Evolutionary conservation across 495 filamentous ascomycete species (phyloP), one percentile per base, ranked within the genome.

Genomic region (Hyaloscypha variabilis): DNA sequence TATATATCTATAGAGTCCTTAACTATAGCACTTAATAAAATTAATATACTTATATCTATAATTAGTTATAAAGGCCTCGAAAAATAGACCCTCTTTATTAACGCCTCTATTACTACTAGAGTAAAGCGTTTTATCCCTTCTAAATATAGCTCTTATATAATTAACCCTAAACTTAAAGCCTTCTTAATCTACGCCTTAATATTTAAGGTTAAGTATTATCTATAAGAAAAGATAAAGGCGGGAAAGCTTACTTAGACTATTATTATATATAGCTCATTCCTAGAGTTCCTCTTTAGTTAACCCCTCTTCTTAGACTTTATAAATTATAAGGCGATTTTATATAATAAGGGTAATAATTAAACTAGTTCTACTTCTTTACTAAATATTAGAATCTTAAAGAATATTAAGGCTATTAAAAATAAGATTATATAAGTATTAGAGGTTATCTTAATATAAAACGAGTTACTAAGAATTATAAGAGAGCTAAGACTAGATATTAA

Each of bases 91-190:
- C 59, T 69, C 0, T 76, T 89, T 28, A 79, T 90, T 23, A 86
- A 90, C 42, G 89, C 88, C 0, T 83, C 87, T 2, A 68, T 85
- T 17, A 77, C 81, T 0, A 87, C 84, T 0, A 79, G 81, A 19
- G 85, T 91, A 5, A 77, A 81, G 72, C 81, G 87, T 25, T 87
- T 88, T 67, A 77, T 92, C 53, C 89, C 88, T 0, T 85, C 82
- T 21, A 87, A 90, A 64, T 92, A 62, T 23, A 46, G 60, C 42
- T 26, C n/a, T 52, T 62, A 46, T 46, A 62, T 46, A 23, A 62
- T 46, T 26, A 62, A 24, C 24, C 60, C 62, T 1, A 64, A 64
- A 58, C 19, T 64, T 17, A 8, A 57, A 64, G 30, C 3, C 21
- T 26, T 64, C 24, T 53, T 53, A 30, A 26, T 64, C 30, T 64